These are phyloP conservation scores for Stachybotrys chartarum DNA, from an alignment of 2,329 filamentous ascomycete genomes.

Conservation along the genomic window DNA sequence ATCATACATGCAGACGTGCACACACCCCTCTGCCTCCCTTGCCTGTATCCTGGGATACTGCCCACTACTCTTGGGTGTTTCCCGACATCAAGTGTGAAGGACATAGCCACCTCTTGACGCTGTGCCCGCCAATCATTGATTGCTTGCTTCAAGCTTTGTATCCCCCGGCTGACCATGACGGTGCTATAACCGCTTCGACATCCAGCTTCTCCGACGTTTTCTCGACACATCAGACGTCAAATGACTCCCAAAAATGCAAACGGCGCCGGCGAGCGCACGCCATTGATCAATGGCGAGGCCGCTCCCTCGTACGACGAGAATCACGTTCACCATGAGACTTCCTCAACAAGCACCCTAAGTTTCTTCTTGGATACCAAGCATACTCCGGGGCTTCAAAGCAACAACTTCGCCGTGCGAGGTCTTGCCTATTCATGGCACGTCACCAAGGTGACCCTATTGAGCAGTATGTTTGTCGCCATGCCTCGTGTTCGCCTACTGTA, in stretches of 20 bases:
- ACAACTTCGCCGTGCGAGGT: slow-evolving; percentile 36
- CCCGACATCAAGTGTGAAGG: not conserved
- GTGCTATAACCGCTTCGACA: slow-evolving; percentile 13
- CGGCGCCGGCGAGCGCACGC: slow-evolving; percentile 29
- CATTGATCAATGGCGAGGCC: slow-evolving; percentile 30
- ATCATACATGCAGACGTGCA: not conserved
- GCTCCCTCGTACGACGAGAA: not conserved
- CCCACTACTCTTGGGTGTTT: not conserved
- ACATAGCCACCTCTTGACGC: not conserved
- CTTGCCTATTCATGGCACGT: slow-evolving; percentile 47
- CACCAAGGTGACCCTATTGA: slow-evolving; percentile 49
- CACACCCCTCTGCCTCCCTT: not conserved
- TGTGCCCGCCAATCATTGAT: not conserved
- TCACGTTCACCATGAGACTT: not conserved
- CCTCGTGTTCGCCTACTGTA: not conserved
- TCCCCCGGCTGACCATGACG: slow-evolving; percentile 19
- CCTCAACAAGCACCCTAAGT: slow-evolving; percentile 12
- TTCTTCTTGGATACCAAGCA: slow-evolving; percentile 43
- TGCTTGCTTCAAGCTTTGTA: not conserved
- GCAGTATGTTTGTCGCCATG: slow-evolving; percentile 38
- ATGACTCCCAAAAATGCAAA: slow-evolving; percentile 22
- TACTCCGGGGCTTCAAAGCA: slow-evolving; percentile 45
- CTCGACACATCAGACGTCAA: slow-evolving; percentile 17
- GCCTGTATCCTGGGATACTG: not conserved
- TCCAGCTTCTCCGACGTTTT: slow-evolving; percentile 17